A percentile compares a stretch with the other conserved stretches of the same genome.
phyloP scores from a whole-genome alignment of 495 filamentous ascomycete species.

The Penicillium nucicola region DNA sequence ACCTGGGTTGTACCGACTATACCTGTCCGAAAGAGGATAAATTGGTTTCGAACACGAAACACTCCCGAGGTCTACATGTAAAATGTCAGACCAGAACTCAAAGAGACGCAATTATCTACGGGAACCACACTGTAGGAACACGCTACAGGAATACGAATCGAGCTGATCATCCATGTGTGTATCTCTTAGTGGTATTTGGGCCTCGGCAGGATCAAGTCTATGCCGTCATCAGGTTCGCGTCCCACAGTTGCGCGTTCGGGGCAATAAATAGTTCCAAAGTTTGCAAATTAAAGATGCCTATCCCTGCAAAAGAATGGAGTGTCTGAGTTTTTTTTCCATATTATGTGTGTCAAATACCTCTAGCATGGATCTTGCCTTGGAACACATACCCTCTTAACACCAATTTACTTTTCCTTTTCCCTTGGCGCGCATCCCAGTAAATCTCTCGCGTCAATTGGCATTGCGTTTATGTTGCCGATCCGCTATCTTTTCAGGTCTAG shows the following conservation, averaged over 20 bases:
- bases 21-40: constrained; percentile 15
- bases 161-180: neutral
- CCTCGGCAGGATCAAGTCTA: constrained; percentile 17
- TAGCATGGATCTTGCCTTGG: neutral
- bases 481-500: neutral
- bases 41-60: constrained; percentile 5
- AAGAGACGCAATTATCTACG: too few species aligned
- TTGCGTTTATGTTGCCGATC: constrained; percentile 21
- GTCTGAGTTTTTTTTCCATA: too few species aligned
- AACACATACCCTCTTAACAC: constrained; percentile 12
- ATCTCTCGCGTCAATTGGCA: constrained; percentile 10
- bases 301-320: too few species aligned
- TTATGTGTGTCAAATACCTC: neutral
- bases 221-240: constrained; percentile 30
- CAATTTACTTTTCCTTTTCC: constrained; percentile 6
- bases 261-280: neutral
- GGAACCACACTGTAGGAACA: too few species aligned
- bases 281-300: neutral
- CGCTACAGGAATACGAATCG: constrained; percentile 14
- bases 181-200: constrained; percentile 4
- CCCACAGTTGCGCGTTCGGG: constrained; percentile 14
- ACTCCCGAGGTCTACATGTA: neutral
- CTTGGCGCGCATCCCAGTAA: constrained; percentile 16
- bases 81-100: too few species aligned
- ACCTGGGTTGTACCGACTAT: constrained; percentile 12